Base-by-base conservation (phyloP, 345 rosid genomes). In the Leavenworthia alabamica region DNA sequence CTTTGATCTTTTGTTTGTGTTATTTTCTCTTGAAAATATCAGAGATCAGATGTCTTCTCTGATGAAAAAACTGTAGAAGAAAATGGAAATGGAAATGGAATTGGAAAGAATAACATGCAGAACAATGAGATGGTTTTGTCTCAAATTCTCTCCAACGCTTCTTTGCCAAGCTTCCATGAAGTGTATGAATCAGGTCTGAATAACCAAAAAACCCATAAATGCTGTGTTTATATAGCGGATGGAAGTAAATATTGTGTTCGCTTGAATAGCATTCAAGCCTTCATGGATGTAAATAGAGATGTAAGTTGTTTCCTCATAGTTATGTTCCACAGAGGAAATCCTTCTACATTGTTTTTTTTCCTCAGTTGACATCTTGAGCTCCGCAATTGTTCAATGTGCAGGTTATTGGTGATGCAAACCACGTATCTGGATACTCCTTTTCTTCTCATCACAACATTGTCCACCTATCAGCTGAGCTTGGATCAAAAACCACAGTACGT, bases 161-260 rank as follows among this genome's bases (percentile, higher is more conserved):
- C 91, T 51, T 70, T 53, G 24, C 89, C 86, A 29, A 80, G 89
- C 78, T 87, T 89, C 68, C 94, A 82, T 71, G 78, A 81, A 65
- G 80, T 73, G 45, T 75, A 73, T 49, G 79, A 78, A 52, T 78
- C 67, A 42, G 73, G 64, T 56, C 66, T 47, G 62, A 52, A 66
- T 42, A 82, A 77, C 62, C 82, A 74, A 56, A 82, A 77, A 78
- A 79, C 79, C 73, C 90, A 85, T 79, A 89, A 89, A 74, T 89
- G 99, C 53, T 93, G 99, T 77, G 90, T 75, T 67, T 89, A 89
- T 69, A 81, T 89, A 49, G 94, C 99, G 52, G 86, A 80, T 70
- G 81, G 75, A 35, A 80, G 77, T 70, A 89, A 75, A 27, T 89
- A 87, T 62, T 93, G 94, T 51, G 75, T 75, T 20, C 90, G 91